Evolutionary conservation across 2,329 filamentous ascomycete genomes (phyloP), one percentile per base, ranked within the genome.

Genomic region (Mycosphaerella sp.): DNA sequence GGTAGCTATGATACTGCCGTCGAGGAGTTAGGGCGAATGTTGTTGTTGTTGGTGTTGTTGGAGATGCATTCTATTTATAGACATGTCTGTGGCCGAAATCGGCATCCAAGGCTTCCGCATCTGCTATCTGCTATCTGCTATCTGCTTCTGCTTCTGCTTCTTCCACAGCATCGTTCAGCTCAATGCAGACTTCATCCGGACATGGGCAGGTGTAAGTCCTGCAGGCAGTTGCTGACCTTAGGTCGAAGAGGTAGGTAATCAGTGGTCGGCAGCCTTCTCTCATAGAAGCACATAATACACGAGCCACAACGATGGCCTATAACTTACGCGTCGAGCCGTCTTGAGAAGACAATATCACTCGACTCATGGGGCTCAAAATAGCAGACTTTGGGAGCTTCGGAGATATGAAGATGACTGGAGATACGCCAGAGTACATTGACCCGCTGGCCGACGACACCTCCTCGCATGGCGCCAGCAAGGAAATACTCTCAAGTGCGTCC

Each of bases 401-500:
- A 6, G 51, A 57, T 48, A 51, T 54, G 38, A 23, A 45, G 23
- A 47, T 59, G 32, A 47, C 63, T 5, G 60, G 61, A 45, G 55
- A 61, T 26, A 56, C 58, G 10, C 57, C 55, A 6, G 46, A 55
- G 26, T 53, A 55, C 12, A 49, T 55, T 36, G 34, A 51, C 57
- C 58, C 17, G 48, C 53, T 17, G 53, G 46, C 10, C 34, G 52
- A 39, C 59, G 61, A n/a, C 63, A 64, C 43, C 38, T 62, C 6
- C 48, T 48, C 7, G 58, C 63, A 31, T 61, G 58, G 57, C 60
- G 53, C 6, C 55, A 62, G 26, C 62, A 65, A 12, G 53, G 8
- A 14, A 49, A 14, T 26, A 53, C n/a, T 60, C 42, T 64, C 56
- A 64, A 64, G 31, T 62, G 61, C 56, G 32, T 63, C 6, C 55